phyloP scores from a whole-genome alignment of 257 asterid genomes.

The Apocynum venetum region DNA sequence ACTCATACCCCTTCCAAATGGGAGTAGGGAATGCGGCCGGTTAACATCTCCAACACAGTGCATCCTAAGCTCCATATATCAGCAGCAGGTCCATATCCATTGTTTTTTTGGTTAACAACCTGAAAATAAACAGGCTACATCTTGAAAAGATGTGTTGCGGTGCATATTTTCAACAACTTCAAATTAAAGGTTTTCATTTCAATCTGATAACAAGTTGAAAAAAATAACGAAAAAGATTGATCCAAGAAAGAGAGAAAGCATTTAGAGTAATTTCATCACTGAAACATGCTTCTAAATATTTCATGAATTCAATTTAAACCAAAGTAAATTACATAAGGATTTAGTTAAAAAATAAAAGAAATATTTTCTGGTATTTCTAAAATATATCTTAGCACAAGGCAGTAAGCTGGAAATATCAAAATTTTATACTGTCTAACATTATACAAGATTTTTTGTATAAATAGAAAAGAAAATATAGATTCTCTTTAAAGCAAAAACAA shows the following conservation, averaged over 20 bases:
- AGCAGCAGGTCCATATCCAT: slow-evolving; percentile 83
- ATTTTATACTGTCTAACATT: neutral
- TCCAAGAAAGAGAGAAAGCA: neutral
- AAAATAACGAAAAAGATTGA: neutral
- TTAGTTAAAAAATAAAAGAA: no score
- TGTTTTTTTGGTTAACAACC: slow-evolving; percentile 65
- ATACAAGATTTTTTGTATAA: neutral
- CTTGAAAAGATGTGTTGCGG: neutral
- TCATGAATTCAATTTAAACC: no score
- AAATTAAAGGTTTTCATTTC: neutral
- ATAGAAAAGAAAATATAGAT: neutral
- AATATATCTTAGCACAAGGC: neutral
- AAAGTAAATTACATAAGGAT: no score
- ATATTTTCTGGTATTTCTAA: neutral
- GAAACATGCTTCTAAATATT: no score
- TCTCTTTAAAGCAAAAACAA: neutral
- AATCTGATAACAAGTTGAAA: neutral
- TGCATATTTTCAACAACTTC: neutral
- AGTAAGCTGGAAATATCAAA: neutral
- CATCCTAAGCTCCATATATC: slow-evolving; percentile 99
- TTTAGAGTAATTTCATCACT: no score
- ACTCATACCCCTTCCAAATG: slow-evolving; percentile 59
- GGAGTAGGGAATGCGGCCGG: slow-evolving; percentile 71
- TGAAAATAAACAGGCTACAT: slow-evolving; percentile 27
- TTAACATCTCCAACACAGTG: slow-evolving; percentile 93